These are phyloP conservation scores for Colletotrichum sp. DNA, from an alignment of 2,329 filamentous ascomycete species.

Conservation along the genomic window DNA sequence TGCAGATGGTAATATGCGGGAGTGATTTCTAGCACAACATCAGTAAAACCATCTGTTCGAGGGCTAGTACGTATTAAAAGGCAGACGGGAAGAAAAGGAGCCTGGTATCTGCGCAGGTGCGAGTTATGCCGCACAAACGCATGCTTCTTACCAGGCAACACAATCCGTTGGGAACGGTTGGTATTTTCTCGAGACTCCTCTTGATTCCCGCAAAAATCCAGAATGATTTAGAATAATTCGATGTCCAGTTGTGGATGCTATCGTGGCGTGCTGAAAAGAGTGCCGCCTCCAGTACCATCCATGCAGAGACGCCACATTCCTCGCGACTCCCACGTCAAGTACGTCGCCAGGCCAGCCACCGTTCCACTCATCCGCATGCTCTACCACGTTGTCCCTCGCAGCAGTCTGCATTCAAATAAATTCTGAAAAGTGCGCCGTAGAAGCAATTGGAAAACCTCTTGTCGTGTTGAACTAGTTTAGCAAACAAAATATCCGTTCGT, in stretches of 20 bases:
- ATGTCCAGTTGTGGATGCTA: rapidly evolving
- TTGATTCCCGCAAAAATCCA: rapidly evolving
- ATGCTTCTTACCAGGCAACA: no score
- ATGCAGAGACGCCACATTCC: neutral
- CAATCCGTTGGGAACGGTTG: no score
- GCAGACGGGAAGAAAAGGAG: no score
- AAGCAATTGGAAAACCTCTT: rapidly evolving
- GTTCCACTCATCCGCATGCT: neutral
- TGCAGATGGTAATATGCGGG: no score
- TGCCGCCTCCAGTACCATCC: neutral
- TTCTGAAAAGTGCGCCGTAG: neutral
- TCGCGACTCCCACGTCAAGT: neutral
- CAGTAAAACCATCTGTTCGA: no score
- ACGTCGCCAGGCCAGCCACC: neutral
- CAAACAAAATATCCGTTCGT: neutral
- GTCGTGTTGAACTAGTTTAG: rapidly evolving
- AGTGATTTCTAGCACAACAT: no score
- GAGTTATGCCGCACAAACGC: no score
- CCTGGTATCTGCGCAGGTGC: no score
- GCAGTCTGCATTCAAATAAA: neutral
- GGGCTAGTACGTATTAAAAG: no score
- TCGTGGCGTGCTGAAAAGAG: neutral
- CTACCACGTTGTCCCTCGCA: neutral
- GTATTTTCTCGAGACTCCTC: neutral
- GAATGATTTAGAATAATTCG: neutral